These are phyloP conservation scores for Globomyces sp. DNA, from an alignment of 371 early-diverging fungal species.

Conservation along the genomic window DNA sequence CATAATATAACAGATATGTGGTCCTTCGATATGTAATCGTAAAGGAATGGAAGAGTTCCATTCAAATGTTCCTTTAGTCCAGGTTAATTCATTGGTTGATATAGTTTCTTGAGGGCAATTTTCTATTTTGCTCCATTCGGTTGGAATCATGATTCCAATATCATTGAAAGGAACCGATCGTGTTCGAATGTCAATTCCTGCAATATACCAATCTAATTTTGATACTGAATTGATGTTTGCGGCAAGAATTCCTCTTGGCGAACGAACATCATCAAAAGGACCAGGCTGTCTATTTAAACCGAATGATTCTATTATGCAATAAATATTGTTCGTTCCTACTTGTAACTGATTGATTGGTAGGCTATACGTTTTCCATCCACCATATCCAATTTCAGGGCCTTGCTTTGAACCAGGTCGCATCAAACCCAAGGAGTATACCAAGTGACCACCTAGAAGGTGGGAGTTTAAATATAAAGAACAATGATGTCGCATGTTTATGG, in stretches of 20 bases:
- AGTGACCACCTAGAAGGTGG: slow-evolving; percentile 68
- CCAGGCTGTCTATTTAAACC: slow-evolving; percentile 74
- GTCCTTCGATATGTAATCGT: slow-evolving; percentile 62
- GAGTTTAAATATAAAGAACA: slow-evolving; percentile 70
- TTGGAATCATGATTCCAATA: slow-evolving; percentile 77
- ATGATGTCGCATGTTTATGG: slow-evolving; percentile 69
- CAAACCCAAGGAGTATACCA: slow-evolving; percentile 67
- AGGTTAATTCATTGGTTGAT: slow-evolving; percentile 7
- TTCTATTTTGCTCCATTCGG: slow-evolving; percentile 8
- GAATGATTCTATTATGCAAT: slow-evolving; percentile 72
- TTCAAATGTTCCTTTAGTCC: slow-evolving; percentile 26
- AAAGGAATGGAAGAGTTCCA: slow-evolving; percentile 49
- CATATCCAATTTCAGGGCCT: slow-evolving; percentile 68
- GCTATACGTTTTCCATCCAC: slow-evolving; percentile 53
- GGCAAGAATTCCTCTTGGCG: slow-evolving; percentile 70
- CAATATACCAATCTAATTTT: slow-evolving; percentile 60
- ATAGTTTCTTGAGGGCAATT: slow-evolving; percentile 23
- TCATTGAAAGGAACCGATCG: slow-evolving; percentile 56
- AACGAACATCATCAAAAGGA: slow-evolving; percentile 73
- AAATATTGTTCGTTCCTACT: slow-evolving; percentile 55
- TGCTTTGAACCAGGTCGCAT: slow-evolving; percentile 64
- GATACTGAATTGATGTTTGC: slow-evolving; percentile 50
- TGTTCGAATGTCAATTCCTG: slow-evolving; percentile 71
- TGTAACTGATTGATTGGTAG: slow-evolving; percentile 31
- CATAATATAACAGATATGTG: slow-evolving; percentile 63